Evolutionary conservation across 192 early-diverging fungal species (phyloP), one percentile per base, ranked within the genome.

Genomic region (Coemansia sp.): DNA sequence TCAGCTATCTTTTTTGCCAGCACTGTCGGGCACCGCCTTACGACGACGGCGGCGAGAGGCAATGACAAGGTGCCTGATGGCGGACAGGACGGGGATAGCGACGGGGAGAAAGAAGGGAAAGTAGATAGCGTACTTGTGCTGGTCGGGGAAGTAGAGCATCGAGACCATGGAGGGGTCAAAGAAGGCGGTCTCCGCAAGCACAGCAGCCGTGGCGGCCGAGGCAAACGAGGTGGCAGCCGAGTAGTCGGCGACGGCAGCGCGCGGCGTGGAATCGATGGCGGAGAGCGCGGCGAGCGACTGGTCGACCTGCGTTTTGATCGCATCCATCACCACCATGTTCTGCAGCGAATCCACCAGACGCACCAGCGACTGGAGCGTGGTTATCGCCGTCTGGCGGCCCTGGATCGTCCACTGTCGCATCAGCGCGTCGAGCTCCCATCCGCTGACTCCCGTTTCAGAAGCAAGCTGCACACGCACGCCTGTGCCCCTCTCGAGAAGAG

Each of bases 151-250:
- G 71, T 99, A 99, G 6, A 98, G 83, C 89, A 98, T 87, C 6
- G 94, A 90, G 0, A 99, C 94, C 98, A 99, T 98, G 11, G 93
- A 94, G 1, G 95, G 95, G 71, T 99, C 94, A 87, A 97, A 98
- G 72, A 99, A 99, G 6, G 98, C 96, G 5, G 82, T 83, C 79
- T 98, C 95, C 4, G 96, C 86, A 13, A 85, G 62, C 37, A 75
- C 75, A 8, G 95, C 75, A 0, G 93, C 96, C 7, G 70, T 61
- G 8, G 87, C 81, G 3, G 94, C 89, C 26, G 86, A 72, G 11
- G 72, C 32, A 18, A 89, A 85, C 32, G 32, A 32, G 4, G 32
- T 32, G 0, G 93, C 91, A 12, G 65, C 40, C 8, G 72, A 56
- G 63, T 87, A 70, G 15, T 59, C 39, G 12, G 57, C 39, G 5